Base-by-base conservation (phyloP, 306 rosid genomes). In the Dalbergia cultrata region DNA sequence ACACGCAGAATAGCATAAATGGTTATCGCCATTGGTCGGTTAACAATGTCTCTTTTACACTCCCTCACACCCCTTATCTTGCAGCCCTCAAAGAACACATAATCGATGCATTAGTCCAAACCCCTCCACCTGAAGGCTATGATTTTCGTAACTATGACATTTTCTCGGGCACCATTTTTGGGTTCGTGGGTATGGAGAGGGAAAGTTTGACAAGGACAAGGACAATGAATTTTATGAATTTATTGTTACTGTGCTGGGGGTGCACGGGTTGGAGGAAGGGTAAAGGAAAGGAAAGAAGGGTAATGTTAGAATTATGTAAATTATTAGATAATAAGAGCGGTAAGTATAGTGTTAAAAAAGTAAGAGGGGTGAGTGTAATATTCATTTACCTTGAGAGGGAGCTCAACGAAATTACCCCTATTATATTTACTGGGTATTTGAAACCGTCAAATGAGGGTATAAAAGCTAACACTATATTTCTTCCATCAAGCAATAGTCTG, bases 41-140 rank as follows among this genome's bases (percentile, higher is more conserved):
- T 0, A 95, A 95, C 73, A 92, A 95, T 70, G 97, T 91, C 13
- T 95, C 99, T 1, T 86, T 92, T 68, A 62, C 43, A 4, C 88
- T 86, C 64, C 92, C 99, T 8, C 89, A 88, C 61, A 92, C 95
- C 0, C 98, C 97, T 65, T 95, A 92, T 56, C 97, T 95, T 18
- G 58, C 89, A 34, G 87, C 97, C 0, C 85, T 91, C 13, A 91
- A 89, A 71, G 37, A 90, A 17, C 86, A 92, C 31, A 47, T 91
- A 0, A 82, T 67, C 1, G 77, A 71, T 0, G 87, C 75, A 5
- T 92, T 95, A 45, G 68, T 84, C 54, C 91, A 89, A 66, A 83
- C 80, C 3, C 84, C 93, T 26, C 94, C 91, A 0, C 94, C 99
- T 3, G 89, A 89, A 0, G 84, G 89, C 13, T 87, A 91, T 64